Base-by-base conservation (phyloP, 306 rosid species). In the Parietaria judaica region DNA sequence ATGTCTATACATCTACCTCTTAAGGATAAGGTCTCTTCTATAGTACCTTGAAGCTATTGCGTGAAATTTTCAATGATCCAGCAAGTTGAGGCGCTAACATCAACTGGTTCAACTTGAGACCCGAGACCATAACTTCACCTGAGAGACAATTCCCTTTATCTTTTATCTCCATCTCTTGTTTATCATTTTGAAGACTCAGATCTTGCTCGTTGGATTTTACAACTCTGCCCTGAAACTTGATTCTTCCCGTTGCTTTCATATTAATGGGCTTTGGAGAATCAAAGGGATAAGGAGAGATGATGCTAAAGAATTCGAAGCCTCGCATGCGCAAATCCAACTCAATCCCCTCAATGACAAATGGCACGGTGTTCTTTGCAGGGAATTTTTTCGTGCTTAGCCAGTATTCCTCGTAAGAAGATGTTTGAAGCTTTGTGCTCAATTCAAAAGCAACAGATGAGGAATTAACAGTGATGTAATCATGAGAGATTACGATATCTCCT, bases 391-490 rank as follows among this genome's bases (percentile, higher is more conserved):
- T 70, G 54, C 66, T 61, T 63, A 73, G 72, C 75, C 67, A 66
- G 52, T 70, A 73, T 43, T 80, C 67, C 52, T 78, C 84, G 48
- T 75, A 50, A 81, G 72, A 81, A 52, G 90, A 82, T 71, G 90
- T 84, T 68, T 65, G 86, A 76, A 82, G 74, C 78, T 80, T 92
- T 56, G 82, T 68, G 61, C 35, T 57, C 77, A 92, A 78, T 57
- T 88, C 98, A 72, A 92, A 84, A 65, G 94, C 96, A 74, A 79
- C 77, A 58, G 98, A 88, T 65, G 98, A 78, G 67, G 95, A 92
- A 77, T 65, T 76, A 68, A 88, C 73, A 45, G 58, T 68, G 43
- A 87, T 53, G 55, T 71, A 82, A 70, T 92, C 86, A 14, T 86
- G 88, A 7, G 94, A 82, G 61, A 92, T 79, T 69, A 85, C 69